Base-by-base conservation (phyloP, 2,329 filamentous ascomycete species). In the Pseudocercospora fijiensis region DNA sequence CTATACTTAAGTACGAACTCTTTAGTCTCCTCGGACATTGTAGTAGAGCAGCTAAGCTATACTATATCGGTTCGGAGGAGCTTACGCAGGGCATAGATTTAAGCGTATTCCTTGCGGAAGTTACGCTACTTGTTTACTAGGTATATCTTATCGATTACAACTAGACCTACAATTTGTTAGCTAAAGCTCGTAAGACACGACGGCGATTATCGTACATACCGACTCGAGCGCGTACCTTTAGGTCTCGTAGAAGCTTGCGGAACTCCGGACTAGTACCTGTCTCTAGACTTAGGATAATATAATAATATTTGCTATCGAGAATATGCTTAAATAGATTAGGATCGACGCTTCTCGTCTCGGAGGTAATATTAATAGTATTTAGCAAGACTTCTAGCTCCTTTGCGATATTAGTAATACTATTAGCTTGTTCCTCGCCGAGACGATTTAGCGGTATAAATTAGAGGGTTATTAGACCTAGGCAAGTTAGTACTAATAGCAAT, bases 281-380 rank as follows among this genome's bases (percentile, higher is more conserved):
- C 18, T 47, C 43, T 47, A 47, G 43, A 24, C 43, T 47, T 24
- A 47, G 33, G 28, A 57, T 57, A 41, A 57, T 24, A 57, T 57
- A 57, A 4, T 57, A 41, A n/a, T 18, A 33, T 3, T 41, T 57
- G 24, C 53, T 41, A 41, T 30, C 18, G 2, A 20, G 1, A 24
- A 57, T 57, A 37, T 57, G 6, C 4, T 57, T 10, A 22, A 4
- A 57, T 57, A 57, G 27, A 3, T 57, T 57, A 30, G 26, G 18
- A 24, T 57, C 28, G 9, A 30, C 1, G 10, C 33, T 57, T 16
- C 9, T 57, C 3, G 7, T 57, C 8, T 57, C 13, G 8, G 18
- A 9, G 3, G 28, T 57, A 57, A 57, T 57, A 57, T 33, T 22
- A 37, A 16, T 22, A 16, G 30, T 11, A 7, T 57, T 30, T 6